phyloP scores from a whole-genome alignment of 345 rosid species.

The Populus pruinosa region DNA sequence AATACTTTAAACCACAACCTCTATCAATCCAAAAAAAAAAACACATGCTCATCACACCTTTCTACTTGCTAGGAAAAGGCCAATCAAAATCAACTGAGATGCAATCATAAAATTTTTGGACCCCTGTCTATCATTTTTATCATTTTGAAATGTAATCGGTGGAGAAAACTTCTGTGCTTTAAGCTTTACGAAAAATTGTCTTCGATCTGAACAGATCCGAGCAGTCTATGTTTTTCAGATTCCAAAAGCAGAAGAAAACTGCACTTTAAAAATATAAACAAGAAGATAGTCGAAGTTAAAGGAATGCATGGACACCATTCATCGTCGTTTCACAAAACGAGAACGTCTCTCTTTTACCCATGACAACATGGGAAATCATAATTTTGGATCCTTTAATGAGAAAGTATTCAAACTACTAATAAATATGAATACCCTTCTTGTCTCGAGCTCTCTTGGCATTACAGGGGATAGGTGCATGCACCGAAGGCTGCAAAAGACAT shows the following conservation, averaged over 20 bases:
- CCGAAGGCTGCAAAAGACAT: constrained; percentile 4
- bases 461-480: neutral
- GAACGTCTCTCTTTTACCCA: neutral
- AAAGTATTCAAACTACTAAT: neutral
- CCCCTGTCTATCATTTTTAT: neutral
- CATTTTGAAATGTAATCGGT: neutral
- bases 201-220: neutral
- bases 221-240: neutral
- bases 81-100: neutral
- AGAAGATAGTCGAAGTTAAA: neutral
- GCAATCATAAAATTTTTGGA: neutral
- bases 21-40: no score
- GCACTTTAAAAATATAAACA: neutral
- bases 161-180: neutral
- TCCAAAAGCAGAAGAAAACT: neutral
- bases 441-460: neutral
- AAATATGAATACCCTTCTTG: neutral
- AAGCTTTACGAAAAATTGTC: neutral
- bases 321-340: neutral
- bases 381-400: neutral
- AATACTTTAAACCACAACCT: no score
- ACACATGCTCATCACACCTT: neutral
- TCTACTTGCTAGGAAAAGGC: neutral
- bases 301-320: neutral
- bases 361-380: neutral